Percentiles rank a stretch among this genome's conserved stretches.
Conservation (phyloP, 495 filamentous ascomycete genomes). For the Aspergillus carlsbadensis region DNA sequence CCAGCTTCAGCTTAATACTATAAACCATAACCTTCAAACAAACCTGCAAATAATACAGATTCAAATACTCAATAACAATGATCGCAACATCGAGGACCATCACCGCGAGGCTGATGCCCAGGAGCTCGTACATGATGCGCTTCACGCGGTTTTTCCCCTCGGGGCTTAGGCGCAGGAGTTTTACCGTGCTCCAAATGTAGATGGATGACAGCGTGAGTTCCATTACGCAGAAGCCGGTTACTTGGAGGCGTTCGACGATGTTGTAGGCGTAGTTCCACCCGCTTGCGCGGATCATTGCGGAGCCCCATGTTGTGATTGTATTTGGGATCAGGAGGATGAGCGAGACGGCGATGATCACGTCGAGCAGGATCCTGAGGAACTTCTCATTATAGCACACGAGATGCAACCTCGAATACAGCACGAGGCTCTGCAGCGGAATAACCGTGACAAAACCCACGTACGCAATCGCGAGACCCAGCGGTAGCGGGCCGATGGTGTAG, state of each 20-base stretch:
- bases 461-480: conserved; percentile 29
- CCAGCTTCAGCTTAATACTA: conserved; percentile 54
- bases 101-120: conserved; percentile 43
- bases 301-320: conserved; percentile 24
- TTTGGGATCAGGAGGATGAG: conserved; percentile 27
- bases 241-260: conserved; percentile 45
- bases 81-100: conserved; percentile 45
- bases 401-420: conserved; percentile 37
- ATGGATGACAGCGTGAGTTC: conserved; percentile 50
- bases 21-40: conserved; percentile 48
- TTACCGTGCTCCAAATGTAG: conserved; percentile 45
- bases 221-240: conserved; percentile 47
- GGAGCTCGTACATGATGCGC: conserved; percentile 42
- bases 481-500: conserved; percentile 33
- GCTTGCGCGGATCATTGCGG: conserved; percentile 7
- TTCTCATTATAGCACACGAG: conserved; percentile 24
- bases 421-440: conserved; percentile 54
- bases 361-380: conserved; percentile 24
- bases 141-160: conserved; percentile 28
- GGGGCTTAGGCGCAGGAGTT: conserved; percentile 33
- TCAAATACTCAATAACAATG: conserved; percentile 44
- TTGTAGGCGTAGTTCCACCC: conserved; percentile 35
- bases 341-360: conserved; percentile 30
- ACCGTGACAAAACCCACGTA: conserved; percentile 52
- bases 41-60: conserved; percentile 43